Base-by-base conservation (phyloP, 2,329 filamentous ascomycete species). In the Juglanconis juglandina region DNA sequence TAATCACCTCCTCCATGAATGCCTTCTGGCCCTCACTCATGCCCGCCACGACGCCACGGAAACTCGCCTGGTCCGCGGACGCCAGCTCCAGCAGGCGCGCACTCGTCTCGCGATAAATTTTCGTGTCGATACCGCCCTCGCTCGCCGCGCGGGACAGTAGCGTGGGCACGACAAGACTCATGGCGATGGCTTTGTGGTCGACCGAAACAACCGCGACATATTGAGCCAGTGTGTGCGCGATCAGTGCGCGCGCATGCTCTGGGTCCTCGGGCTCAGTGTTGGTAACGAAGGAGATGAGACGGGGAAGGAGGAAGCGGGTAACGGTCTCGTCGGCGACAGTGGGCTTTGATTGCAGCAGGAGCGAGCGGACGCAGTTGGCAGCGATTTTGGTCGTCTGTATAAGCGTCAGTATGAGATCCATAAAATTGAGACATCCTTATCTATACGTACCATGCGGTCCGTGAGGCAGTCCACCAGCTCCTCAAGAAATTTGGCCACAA, bases 381-480 rank as follows among this genome's bases (percentile, higher is more conserved):
- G 95, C 92, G 59, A 97, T 93, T 69, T 91, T 96, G 58, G 91
- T 89, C 1, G 91, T 94, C 85, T 89, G 57, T 37, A 53, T 8
- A n/a, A 30, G 63, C 67, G 9, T 35, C 13, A 37, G 39, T 32
- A 42, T 41, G 5, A 32, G 10, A 35, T 34, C 11, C 32, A 4
- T n/a, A n/a, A 56, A 39, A 9, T 24, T 17, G 17, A 44, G n/a
- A 24, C 24, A 24, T 2, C 24, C 24, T 24, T 24, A 24, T 24
- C 24, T 34, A 10, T 41, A 68, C 72, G 67, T 71, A 88, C 86
- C 84, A 91, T 90, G 64, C 88, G 83, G 69, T 89, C 90, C 56
- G 81, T 85, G 30, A 99, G 82, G 72, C 93, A 96, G 69, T 96
- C 94, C 42, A 94, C 77, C 30, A 96, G 76, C 76, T 96, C 92